Percentiles rank a stretch among this genome's conserved stretches.
These are phyloP conservation scores for Fusarium sulawesiense DNA, from an alignment of 2,329 filamentous ascomycete species.

Conservation along the genomic window DNA sequence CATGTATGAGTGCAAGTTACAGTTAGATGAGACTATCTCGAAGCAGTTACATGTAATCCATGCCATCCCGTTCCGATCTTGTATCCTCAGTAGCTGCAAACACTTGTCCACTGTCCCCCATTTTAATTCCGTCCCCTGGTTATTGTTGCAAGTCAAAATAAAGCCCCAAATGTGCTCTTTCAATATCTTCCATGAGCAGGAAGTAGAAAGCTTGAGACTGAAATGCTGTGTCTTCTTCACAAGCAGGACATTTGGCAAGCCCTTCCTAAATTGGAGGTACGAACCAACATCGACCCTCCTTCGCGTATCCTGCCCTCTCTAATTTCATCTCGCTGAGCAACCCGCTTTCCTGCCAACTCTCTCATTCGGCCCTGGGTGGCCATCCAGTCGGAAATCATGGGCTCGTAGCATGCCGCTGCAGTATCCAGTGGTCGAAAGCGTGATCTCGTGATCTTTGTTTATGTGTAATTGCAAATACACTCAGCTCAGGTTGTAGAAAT, in stretches of 20 bases:
- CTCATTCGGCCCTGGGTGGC: neutral
- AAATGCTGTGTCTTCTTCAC: neutral
- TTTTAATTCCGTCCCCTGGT: rapidly evolving
- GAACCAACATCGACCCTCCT: neutral
- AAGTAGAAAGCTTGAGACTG: neutral
- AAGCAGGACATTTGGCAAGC: neutral
- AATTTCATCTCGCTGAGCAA: neutral
- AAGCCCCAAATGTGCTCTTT: neutral
- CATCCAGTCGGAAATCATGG: neutral
- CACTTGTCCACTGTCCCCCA: neutral
- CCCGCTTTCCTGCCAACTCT: neutral
- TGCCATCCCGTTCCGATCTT: neutral
- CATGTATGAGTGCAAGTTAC: neutral
- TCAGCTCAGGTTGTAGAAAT: neutral
- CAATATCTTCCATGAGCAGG: neutral
- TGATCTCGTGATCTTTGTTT: neutral
- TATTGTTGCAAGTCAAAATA: neutral
- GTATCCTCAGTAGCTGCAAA: neutral
- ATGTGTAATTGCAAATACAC: neutral
- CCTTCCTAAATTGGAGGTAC: neutral
- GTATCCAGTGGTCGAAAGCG: too few relatives aligned
- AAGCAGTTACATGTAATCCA: neutral
- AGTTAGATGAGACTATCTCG: neutral
- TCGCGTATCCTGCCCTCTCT: too few relatives aligned
- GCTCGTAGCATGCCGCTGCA: neutral